Evolutionary conservation across 768 basidiomycete species (phyloP).

Genomic region (Boletus pseudo-olivaceus): DNA sequence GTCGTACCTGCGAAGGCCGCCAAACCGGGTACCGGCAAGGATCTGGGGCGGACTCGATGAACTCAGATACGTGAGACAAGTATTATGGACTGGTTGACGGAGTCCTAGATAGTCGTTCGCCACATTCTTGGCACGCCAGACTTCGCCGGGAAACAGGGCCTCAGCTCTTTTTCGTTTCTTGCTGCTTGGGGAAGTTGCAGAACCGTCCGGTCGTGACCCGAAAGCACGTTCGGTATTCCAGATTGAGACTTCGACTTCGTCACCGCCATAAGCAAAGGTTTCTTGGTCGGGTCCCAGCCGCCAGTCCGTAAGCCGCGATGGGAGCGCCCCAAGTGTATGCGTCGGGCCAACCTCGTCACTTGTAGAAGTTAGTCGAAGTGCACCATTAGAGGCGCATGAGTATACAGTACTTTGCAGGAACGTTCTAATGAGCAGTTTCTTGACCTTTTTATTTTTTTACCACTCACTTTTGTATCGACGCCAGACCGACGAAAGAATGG

Average conservation of each 20-base stretch:
- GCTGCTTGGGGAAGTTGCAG: conserved; percentile 13
- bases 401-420: conserved; percentile 38
- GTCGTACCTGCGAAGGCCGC: conserved; percentile 76
- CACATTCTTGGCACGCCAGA: conserved; percentile 86
- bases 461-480: conserved; percentile 47
- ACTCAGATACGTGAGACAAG: conserved; percentile 57
- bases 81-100: conserved; percentile 76
- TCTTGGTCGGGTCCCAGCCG: conserved; percentile 47
- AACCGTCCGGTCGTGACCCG: conserved; percentile 19
- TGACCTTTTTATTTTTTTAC: background rate
- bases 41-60: conserved; percentile 45
- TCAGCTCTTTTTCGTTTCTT: conserved; percentile 59
- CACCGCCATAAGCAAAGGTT: conserved; percentile 77
- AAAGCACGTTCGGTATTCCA: conserved; percentile 71
- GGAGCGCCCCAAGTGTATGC: conserved; percentile 45
- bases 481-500: conserved; percentile 62
- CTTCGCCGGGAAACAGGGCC: conserved; percentile 62
- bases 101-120: conserved; percentile 73
- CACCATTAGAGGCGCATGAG: conserved; percentile 76
- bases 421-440: background rate
- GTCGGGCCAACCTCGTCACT: conserved; percentile 21
- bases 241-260: conserved; percentile 80
- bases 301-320: conserved; percentile 70
- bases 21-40: conserved; percentile 68
- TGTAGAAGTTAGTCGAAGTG: conserved; percentile 49